These are phyloP conservation scores for Teunomyces funiuensis DNA, from an alignment of 805 yeast genomes.

Conservation along the genomic window DNA sequence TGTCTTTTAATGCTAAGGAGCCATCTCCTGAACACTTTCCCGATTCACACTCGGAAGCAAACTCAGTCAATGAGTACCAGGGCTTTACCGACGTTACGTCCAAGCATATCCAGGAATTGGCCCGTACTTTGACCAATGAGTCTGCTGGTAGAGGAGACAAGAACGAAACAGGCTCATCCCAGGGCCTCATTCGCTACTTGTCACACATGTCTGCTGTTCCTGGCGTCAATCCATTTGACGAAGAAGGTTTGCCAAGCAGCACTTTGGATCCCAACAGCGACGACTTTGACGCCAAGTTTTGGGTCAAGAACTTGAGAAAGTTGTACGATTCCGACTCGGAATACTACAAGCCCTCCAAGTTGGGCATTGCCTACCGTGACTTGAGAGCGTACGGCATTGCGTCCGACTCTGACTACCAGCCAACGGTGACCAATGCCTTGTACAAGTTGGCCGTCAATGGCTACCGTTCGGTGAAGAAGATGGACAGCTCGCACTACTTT, in stretches of 20 bases:
- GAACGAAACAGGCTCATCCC: conserved; percentile 12
- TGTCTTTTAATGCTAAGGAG: conserved; percentile 2
- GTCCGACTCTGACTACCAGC: conserved; percentile 65
- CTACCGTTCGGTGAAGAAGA: conserved; percentile 16
- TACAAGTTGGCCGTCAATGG: conserved; percentile 18
- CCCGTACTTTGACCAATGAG: conserved; percentile 18
- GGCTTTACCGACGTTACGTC: conserved; percentile 10
- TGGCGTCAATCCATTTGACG: conserved; percentile 41
- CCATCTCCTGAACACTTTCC: background rate
- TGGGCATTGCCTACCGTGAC: conserved; percentile 60
- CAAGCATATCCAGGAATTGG: conserved; percentile 21
- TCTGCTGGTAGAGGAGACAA: background rate
- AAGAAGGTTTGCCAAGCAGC: conserved; percentile 27
- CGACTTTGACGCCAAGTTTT: conserved; percentile 57
- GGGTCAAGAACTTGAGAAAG: conserved; percentile 67
- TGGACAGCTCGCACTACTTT: conserved; percentile 26
- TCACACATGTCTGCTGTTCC: conserved; percentile 55
- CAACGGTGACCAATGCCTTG: conserved; percentile 50
- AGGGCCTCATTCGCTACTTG: conserved; percentile 36
- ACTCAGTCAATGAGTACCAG: conserved; percentile 13
- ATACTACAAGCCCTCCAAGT: conserved; percentile 57
- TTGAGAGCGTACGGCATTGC: conserved; percentile 66
- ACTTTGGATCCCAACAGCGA: conserved; percentile 59
- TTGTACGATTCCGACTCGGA: conserved; percentile 55
- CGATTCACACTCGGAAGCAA: conserved; percentile 10